Evolutionary conservation across 768 basidiomycete species (phyloP), one percentile per base, ranked within the genome.

Genomic region (Dictyophora rubrovolvata): DNA sequence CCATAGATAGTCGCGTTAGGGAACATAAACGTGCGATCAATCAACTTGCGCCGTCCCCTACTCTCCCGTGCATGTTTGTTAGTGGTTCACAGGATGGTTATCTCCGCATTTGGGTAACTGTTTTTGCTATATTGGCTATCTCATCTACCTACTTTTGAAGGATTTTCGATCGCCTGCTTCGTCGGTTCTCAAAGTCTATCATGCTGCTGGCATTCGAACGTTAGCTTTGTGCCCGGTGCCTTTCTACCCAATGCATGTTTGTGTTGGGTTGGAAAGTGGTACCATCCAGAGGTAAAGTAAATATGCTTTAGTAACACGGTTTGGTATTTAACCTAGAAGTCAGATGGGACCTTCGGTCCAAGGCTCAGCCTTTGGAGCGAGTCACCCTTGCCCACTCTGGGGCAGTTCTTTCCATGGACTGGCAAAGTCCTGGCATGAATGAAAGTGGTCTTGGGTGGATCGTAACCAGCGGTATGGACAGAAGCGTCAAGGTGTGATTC

Each of bases 11-110:
- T 54, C 77, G 79, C 62, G 77, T 80, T 0, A 86, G 83, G 66
- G 83, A 85, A 55, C 87, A 89, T 63, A 74, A 77, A 54, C 83
- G 88, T 14, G 84, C 87, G 0, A 86, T 90, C 23, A 82, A 88
- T 66, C 77, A 79, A 52, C 68, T 90, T 57, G 78, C 83, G 1
- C 81, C 85, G 35, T 89, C 88, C 1, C 74, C 79, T n/a, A 74
- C 82, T 12, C 77, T 86, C 10, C 80, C 81, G 35, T 76, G 84
- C 62, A 89, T 87, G 61, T 87, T 86, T 57, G 80, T 89, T 62
- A 89, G 86, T 16, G 88, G 85, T 18, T 88, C 87, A 34, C 84
- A 86, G 9, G 89, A 91, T 65, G 88, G 87, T 1, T 83, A 89
- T 65, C 70, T 90, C 69, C 84, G 87, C 53, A 78, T 89, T 37